Evolutionary conservation across 306 rosid species (phyloP), one percentile per base, ranked within the genome.

Genomic region (Vigna nakashimae): DNA sequence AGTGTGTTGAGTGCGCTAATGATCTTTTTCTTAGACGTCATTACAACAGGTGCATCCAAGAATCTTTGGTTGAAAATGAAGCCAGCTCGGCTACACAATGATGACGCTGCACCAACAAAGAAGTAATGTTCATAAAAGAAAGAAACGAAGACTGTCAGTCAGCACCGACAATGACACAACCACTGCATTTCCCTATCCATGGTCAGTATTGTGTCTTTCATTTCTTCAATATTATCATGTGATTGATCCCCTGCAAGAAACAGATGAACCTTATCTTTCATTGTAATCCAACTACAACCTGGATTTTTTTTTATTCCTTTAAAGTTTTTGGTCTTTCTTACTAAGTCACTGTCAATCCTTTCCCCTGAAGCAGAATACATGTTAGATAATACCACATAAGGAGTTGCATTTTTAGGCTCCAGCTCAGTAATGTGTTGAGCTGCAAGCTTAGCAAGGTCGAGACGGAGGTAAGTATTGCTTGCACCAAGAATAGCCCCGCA

Each of bases 401-500:
- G 96, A 73, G 93, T 89, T 36, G 96, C 97, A 85, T 86, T 86
- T 60, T 70, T 80, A 79, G 96, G 98, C 53, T 93, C 93, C 78
- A 89, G 82, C 57, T 86, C 75, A 51, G 83, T 62, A 50, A 93
- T 84, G 53, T 51, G 82, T 50, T 81, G 84, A 70, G 88, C 88
- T 12, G 98, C 98, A 70, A 91, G 88, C 81, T 87, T 56, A 28
- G 98, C 97, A 76, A 91, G 85, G 81, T 91, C 97, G 30, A 86
- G 89, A 71, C 90, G 82, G 22, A 60, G 58, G 76, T 91, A 90
- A 26, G 83, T 84, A 65, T 79, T 80, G 88, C 98, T 88, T 42
- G 96, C 96, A 20, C 89, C 84, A 49, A 91, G 96, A 84, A 93
- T 68, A 74, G 98, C 92, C 49, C 97, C 97, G 96, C 98, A 93